These are phyloP conservation scores for Talaromyces piceae DNA, from an alignment of 2,329 filamentous ascomycete genomes.

Conservation along the genomic window DNA sequence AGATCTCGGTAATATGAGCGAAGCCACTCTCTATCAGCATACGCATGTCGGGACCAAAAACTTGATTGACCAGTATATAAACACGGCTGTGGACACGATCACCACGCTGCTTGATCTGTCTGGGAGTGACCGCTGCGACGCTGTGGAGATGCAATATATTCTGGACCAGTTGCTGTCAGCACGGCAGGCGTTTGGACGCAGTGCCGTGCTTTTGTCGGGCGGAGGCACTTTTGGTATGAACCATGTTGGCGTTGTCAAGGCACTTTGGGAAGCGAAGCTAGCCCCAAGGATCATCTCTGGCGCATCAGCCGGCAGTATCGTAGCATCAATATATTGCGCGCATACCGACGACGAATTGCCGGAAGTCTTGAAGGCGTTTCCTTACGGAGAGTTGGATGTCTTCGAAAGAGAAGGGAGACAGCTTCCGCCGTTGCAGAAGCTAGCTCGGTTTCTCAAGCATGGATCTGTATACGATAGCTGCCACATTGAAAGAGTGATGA, in stretches of 20 bases:
- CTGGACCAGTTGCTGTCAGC: conserved; percentile 64
- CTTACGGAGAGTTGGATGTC: conserved; percentile 71
- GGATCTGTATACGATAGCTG: conserved; percentile 79
- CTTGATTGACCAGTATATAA: conserved; percentile 79
- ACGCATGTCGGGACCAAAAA: conserved; percentile 80
- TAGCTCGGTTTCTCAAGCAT: conserved; percentile 68
- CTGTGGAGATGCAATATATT: conserved; percentile 51
- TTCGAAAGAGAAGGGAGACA: conserved; percentile 59
- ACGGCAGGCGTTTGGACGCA: conserved; percentile 76
- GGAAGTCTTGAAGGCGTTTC: conserved; percentile 59
- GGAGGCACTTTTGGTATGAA: conserved; percentile 89
- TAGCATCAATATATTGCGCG: conserved; percentile 71
- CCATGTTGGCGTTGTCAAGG: conserved; percentile 80
- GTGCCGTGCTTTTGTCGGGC: conserved; percentile 72
- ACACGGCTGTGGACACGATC: conserved; percentile 68
- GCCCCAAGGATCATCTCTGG: conserved; percentile 82
- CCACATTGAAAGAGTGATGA: conserved; percentile 75
- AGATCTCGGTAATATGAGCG: conserved; percentile 79
- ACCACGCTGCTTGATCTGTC: conserved; percentile 59
- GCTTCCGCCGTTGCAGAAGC: conserved; percentile 60
- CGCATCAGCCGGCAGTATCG: conserved; percentile 79
- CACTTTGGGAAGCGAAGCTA: conserved; percentile 65
- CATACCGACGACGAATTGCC: conserved; percentile 73
- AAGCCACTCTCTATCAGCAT: conserved; percentile 72
- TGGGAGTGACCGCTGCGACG: conserved; percentile 44